A percentile compares a stretch with the other conserved stretches of the same genome.
phyloP scores from a whole-genome alignment of 441 rosid genomes.

The Biscutella laevigata region DNA sequence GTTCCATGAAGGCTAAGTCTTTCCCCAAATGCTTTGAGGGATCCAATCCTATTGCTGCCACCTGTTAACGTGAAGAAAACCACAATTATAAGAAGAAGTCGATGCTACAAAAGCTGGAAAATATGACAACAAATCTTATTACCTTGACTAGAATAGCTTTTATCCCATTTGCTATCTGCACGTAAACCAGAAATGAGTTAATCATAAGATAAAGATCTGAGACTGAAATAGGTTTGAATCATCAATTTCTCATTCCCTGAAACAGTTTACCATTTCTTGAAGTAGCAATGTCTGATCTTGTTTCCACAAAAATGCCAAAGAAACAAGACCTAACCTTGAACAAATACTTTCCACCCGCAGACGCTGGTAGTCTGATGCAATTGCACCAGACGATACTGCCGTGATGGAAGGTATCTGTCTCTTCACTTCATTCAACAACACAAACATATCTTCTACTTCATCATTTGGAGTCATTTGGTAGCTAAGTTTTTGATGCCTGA shows the following conservation, averaged over 20 bases:
- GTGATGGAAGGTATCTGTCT: slow-evolving; percentile 66
- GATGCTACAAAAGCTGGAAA: neutral
- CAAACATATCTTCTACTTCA: slow-evolving; percentile 96
- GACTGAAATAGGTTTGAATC: slow-evolving; percentile 7
- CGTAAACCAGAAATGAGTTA: slow-evolving; percentile 2
- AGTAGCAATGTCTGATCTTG: slow-evolving; percentile 93
- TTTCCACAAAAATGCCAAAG: slow-evolving; percentile 95
- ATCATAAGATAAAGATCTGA: slow-evolving; percentile 2
- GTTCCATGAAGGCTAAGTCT: slow-evolving; percentile 56
- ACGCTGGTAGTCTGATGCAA: slow-evolving; percentile 93
- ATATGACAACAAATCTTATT: slow-evolving; percentile 7
- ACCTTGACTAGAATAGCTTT: slow-evolving; percentile 80
- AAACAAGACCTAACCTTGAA: slow-evolving; percentile 96
- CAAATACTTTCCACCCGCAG: slow-evolving; percentile 91
- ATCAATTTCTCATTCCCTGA: slow-evolving; percentile 13
- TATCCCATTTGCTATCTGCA: slow-evolving; percentile 61
- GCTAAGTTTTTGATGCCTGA: slow-evolving; percentile 66
- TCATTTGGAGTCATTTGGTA: slow-evolving; percentile 70
- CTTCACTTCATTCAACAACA: slow-evolving; percentile 70
- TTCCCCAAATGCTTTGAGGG: slow-evolving; percentile 85
- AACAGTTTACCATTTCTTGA: slow-evolving; percentile 72
- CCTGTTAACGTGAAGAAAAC: slow-evolving; percentile 37
- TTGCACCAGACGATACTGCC: slow-evolving; percentile 92
- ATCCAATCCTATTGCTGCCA: slow-evolving; percentile 87
- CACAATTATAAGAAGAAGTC: neutral